Conservation (phyloP, 1,139 yeast genomes). For the Saccharomyces hybrid region DNA sequence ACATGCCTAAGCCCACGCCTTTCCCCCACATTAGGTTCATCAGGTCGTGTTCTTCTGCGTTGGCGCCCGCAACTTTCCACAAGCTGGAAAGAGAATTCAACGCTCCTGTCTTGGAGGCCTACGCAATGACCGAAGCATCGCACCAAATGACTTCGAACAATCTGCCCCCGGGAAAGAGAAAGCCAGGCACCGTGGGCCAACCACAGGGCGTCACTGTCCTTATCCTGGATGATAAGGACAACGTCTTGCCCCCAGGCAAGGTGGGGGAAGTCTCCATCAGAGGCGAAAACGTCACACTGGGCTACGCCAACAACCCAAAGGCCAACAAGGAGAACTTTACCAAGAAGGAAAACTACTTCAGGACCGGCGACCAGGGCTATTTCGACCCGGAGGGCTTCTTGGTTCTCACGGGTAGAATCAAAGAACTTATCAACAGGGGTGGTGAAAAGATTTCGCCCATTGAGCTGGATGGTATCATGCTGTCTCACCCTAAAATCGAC, state of each 20-base stretch:
- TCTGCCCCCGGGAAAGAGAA: constrained; percentile 53
- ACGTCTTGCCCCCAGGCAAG: constrained; percentile 40
- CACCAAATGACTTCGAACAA: constrained; percentile 69
- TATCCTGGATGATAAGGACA: constrained; percentile 44
- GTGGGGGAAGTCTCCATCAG: constrained; percentile 61
- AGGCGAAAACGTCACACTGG: constrained; percentile 62
- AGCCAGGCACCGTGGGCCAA: constrained; percentile 63
- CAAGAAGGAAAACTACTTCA: constrained; percentile 45
- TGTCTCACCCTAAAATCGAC: constrained; percentile 47
- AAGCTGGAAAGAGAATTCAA: constrained; percentile 47
- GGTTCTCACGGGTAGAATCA: constrained; percentile 55
- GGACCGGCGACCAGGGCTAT: constrained; percentile 68
- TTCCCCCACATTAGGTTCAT: constrained; percentile 52
- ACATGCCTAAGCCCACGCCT: constrained; percentile 41
- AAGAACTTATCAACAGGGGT: constrained; percentile 60
- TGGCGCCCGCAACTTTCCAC: constrained; percentile 55
- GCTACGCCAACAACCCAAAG: constrained; percentile 58
- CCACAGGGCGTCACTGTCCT: constrained; percentile 61
- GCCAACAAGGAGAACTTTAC: constrained; percentile 62
- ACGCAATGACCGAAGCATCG: constrained; percentile 71
- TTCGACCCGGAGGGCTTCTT: constrained; percentile 52
- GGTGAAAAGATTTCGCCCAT: constrained; percentile 67
- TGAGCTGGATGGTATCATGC: constrained; percentile 52
- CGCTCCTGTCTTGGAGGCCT: constrained; percentile 65
- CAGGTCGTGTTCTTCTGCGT: constrained; percentile 59